Evolutionary conservation across 2,329 filamentous ascomycete genomes (phyloP), one percentile per base, ranked within the genome.

Genomic region (Phyllosticta citriasiana): DNA sequence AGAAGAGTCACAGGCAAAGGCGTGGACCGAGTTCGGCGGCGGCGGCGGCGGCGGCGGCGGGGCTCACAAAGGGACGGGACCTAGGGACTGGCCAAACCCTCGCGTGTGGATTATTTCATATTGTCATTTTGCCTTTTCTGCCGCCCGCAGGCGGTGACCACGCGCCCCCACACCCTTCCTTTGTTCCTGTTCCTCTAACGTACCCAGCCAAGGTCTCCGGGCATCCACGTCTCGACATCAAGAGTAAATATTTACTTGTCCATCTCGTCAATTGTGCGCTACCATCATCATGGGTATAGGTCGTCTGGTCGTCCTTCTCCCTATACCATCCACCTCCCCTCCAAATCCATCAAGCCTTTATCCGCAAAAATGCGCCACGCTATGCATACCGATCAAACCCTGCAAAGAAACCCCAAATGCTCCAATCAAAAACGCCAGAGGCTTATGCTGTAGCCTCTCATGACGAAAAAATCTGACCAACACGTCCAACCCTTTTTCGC

Each of bases 1-100:
- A 26, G 50, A 57, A 33, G 59, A 57, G 55, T 57, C 59, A 61
- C 47, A 61, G 59, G 52, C 40, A 47, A 27, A 61, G 54, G 53
- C 54, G 33, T 47, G 40, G 40, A 47, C 40, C 59, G 59, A 61
- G 40, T 30, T 57, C 59, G 59, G 27, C 27, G 27, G 27, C 27
- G 27, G 19, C 19, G 19, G 19, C 19, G 19, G 27, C 27, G 27
- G 19, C 19, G 19, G 19, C 19, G 19, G 59, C 59, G 59, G 59
- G 59, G 55, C 54, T 22, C 24, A 26, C 14, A n/a, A 47, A 47
- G 16, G 19, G 19, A 22, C 19, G 19, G 19, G 19, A 22, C 19
- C 19, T 22, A 22, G 19, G 19, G 40, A 47, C 6, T 47, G 14
- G 40, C 19, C 40, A 47, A 47, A 47, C 40, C 40, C 40, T 47